These are phyloP conservation scores for Clarireedia sp. DNA, from an alignment of 2,329 filamentous ascomycete genomes.

Conservation along the genomic window DNA sequence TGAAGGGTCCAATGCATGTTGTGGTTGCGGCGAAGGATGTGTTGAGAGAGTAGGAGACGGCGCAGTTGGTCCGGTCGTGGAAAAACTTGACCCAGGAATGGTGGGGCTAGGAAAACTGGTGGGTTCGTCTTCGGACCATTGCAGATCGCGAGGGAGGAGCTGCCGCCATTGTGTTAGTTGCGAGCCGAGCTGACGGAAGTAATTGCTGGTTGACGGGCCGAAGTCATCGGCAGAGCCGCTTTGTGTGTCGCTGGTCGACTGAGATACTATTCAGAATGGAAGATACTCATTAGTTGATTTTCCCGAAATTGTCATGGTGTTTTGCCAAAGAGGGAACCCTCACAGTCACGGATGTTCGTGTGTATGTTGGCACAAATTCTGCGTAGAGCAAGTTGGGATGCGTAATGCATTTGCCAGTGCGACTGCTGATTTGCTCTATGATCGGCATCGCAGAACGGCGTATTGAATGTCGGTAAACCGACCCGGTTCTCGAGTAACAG, in stretches of 20 bases:
- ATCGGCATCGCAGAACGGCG: constrained; percentile 39
- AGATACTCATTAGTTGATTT: constrained; percentile 5
- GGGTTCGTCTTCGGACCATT: constrained; percentile 49
- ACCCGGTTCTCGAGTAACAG: constrained; percentile 45
- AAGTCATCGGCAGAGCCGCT: constrained; percentile 15
- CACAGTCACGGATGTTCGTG: constrained; percentile 43
- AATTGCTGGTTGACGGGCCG: constrained; percentile 26
- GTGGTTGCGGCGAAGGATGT: not conserved
- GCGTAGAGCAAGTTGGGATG: constrained; percentile 50
- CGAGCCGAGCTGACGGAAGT: constrained; percentile 43
- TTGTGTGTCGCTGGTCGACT: constrained; percentile 13
- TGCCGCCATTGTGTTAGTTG: constrained; percentile 51
- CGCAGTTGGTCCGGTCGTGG: constrained; percentile 8
- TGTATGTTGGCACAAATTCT: constrained; percentile 46
- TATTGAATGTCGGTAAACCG: constrained; percentile 46
- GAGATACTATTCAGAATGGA: not conserved
- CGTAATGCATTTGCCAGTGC: constrained; percentile 50
- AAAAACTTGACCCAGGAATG: constrained; percentile 3
- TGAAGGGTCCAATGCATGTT: constrained; percentile 13
- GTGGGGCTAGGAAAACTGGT: constrained; percentile 33
- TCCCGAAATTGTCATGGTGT: no score
- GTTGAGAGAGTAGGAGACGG: not conserved
- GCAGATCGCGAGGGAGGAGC: constrained; percentile 44
- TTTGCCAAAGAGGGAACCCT: constrained; percentile 18
- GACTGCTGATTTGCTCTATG: constrained; percentile 41